Base-by-base conservation (phyloP, 352 stramenopile genomes). In the Thalassiosira hispida region DNA sequence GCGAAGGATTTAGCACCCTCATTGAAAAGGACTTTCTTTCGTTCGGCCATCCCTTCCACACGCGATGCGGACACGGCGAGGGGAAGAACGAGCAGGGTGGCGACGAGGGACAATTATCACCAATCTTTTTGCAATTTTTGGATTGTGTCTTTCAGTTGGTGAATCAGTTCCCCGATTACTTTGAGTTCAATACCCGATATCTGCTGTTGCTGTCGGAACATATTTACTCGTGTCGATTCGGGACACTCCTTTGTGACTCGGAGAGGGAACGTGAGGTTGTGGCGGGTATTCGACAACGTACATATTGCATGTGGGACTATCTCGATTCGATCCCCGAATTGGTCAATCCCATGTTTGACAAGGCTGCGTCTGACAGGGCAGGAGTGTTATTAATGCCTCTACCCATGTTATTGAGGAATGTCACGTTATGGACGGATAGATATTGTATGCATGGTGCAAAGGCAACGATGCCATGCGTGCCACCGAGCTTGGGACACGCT, bases 11-110 rank as follows among this genome's bases (percentile, higher is more conserved):
- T 68, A 93, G 95, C 59, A 91, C 95, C 14, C 89, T 99, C 8
- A 93, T 99, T 14, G 97, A 99, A 89, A 99, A 99, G 79, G 97
- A 99, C 62, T 99, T 98, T 95, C 97, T 97, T 81, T 94, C 90
- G 33, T 99, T 99, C 84, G 98, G 98, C 1, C 97, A 99, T 90
- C 96, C 98, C 29, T 99, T 99, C 71, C 94, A 97, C 14, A 84
- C 94, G 12, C 91, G 98, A 12, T 96, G 92, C 72, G 97, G 96
- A 33, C 96, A 99, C 73, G 96, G 95, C 23, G 92, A 98, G 85
- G 90, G 93, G 11, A 95, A 95, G 3, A 94, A 95, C 6, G 94
- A 97, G 35, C 60, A 69, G 31, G 80, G 73, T 8, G 70, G 64
- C 4, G 95, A 98, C 56, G 94, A 98, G 67, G 95, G 98, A 46